Evolutionary conservation across 495 filamentous ascomycete genomes (phyloP).

Genomic region (Parachaetomium inaequale): DNA sequence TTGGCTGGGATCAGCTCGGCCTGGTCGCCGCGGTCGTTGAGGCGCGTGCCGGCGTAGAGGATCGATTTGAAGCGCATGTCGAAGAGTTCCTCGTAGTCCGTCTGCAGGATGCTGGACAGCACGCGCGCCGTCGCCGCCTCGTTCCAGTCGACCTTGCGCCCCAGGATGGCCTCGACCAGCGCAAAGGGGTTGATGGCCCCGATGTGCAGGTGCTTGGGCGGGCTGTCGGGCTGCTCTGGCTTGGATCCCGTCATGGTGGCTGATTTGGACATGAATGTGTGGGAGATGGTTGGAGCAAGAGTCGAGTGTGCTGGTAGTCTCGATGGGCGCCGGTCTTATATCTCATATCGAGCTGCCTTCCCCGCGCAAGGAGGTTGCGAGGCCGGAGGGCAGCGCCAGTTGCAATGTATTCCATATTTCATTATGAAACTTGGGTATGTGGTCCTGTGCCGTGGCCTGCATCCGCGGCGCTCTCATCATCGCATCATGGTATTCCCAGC

Average conservation of each 20-base stretch:
- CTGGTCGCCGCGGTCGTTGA: slow-evolving; percentile 31
- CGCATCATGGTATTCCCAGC: too few relatives aligned
- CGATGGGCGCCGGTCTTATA: too few relatives aligned
- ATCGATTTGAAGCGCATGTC: slow-evolving; percentile 39
- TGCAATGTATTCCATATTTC: too few relatives aligned
- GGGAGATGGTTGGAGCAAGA: neutral
- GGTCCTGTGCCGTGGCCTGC: too few relatives aligned
- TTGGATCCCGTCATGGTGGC: slow-evolving; percentile 10
- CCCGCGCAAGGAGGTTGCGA: too few relatives aligned
- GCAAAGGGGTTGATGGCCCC: slow-evolving; percentile 42
- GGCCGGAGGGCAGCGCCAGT: too few relatives aligned
- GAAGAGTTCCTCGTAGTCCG: slow-evolving; percentile 43
- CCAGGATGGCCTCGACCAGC: slow-evolving; percentile 37
- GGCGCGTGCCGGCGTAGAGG: slow-evolving; percentile 36
- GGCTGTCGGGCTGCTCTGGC: slow-evolving; percentile 30
- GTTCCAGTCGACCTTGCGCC: slow-evolving; percentile 33
- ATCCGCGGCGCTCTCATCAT: too few relatives aligned
- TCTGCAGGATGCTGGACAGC: slow-evolving; percentile 38
- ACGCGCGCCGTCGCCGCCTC: slow-evolving; percentile 24
- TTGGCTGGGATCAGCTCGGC: slow-evolving; percentile 32
- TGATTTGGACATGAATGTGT: neutral
- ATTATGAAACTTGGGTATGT: too few relatives aligned
- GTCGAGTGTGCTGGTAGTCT: too few relatives aligned
- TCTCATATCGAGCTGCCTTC: too few relatives aligned
- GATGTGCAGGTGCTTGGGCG: slow-evolving; percentile 34